These are phyloP conservation scores for Diaporthe eres DNA, from an alignment of 2,329 filamentous ascomycete species.

Conservation along the genomic window DNA sequence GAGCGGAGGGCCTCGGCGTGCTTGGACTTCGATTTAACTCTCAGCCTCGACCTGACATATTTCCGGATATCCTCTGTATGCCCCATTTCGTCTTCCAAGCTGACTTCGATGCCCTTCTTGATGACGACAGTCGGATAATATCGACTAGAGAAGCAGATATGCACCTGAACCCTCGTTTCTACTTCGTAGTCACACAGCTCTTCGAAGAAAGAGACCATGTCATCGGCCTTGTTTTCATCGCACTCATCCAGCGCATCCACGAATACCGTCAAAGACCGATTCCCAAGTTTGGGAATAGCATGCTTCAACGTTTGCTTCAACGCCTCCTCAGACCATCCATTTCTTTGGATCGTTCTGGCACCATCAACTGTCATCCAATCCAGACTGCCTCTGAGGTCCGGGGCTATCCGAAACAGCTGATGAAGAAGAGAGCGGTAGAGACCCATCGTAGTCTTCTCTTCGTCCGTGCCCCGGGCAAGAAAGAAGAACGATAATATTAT, in stretches of 20 bases:
- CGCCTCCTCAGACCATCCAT: slow-evolving; percentile 32
- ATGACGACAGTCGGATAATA: slow-evolving; percentile 59
- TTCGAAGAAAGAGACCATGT: slow-evolving; percentile 60
- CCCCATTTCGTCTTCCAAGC: background rate
- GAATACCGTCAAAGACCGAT: slow-evolving; percentile 42
- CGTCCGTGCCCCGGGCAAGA: slow-evolving; percentile 57
- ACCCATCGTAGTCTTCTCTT: slow-evolving; percentile 61
- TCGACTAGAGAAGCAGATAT: slow-evolving; percentile 59
- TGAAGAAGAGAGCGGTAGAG: slow-evolving; percentile 65
- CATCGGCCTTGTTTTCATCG: slow-evolving; percentile 55
- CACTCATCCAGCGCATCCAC: slow-evolving; percentile 65
- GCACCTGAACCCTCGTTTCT: slow-evolving; percentile 46
- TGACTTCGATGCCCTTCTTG: slow-evolving; percentile 48
- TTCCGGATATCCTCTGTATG: background rate
- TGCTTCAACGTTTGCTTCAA: slow-evolving; percentile 46
- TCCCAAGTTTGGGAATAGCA: slow-evolving; percentile 42
- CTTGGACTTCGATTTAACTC: background rate
- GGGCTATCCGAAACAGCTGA: slow-evolving; percentile 56
- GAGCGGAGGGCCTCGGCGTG: background rate
- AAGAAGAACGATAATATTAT: slow-evolving; percentile 61
- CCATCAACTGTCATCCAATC: slow-evolving; percentile 42
- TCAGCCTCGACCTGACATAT: background rate
- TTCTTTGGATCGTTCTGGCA: background rate
- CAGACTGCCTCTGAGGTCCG: slow-evolving; percentile 51
- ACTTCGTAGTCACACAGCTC: slow-evolving; percentile 51